Evolutionary conservation across 306 rosid species (phyloP).

Genomic region (Sphenostylis stenocarpa): DNA sequence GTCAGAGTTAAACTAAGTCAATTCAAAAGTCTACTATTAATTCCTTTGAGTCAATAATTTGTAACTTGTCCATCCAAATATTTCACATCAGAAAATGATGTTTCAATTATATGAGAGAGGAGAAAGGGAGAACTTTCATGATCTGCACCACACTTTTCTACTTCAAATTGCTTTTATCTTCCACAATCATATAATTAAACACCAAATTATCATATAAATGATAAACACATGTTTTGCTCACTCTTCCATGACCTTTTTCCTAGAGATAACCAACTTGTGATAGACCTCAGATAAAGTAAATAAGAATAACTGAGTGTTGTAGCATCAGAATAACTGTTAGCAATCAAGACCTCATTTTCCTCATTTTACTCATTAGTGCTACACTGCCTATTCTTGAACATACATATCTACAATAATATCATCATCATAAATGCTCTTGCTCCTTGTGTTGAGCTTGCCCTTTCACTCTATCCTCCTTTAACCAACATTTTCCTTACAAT

Average conservation of each 20-base stretch:
- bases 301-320: background rate
- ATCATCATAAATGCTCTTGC: constrained; percentile 7
- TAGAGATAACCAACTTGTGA: background rate
- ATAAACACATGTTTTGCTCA: too few species aligned
- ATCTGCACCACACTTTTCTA: constrained; percentile 11
- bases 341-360: constrained; percentile 26
- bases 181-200: background rate
- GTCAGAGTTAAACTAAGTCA: background rate
- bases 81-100: constrained; percentile 43
- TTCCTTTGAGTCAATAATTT: background rate
- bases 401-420: constrained; percentile 16
- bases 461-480: constrained; percentile 5
- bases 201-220: too few species aligned
- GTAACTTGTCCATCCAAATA: background rate
- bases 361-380: constrained; percentile 6
- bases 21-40: background rate
- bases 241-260: too few species aligned
- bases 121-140: background rate
- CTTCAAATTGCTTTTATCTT: background rate
- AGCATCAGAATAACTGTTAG: background rate
- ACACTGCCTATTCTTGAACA: constrained; percentile 4
- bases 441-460: constrained; percentile 21
- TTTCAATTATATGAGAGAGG: constrained; percentile 35
- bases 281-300: background rate
- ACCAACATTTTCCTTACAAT: background rate